Base-by-base conservation (phyloP, 2,329 filamentous ascomycete species). In the Neonectria coccinea region DNA sequence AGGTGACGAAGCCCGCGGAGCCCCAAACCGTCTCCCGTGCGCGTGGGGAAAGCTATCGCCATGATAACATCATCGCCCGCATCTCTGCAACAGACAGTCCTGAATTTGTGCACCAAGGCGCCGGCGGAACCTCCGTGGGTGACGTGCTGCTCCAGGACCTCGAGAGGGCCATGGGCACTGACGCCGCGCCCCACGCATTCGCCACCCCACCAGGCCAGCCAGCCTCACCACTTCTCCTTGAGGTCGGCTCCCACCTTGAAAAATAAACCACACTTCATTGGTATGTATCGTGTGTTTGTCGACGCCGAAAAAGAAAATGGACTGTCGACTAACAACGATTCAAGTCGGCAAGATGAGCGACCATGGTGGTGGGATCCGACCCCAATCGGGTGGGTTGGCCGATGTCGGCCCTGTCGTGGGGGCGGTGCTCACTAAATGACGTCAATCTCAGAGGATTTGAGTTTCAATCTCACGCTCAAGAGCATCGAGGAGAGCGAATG, bases 11-110 rank as follows among this genome's bases (percentile, higher is more conserved):
- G 27, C 31, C 48, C 2, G 12, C n/a, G 20, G n/a, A 64, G 51
- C 2, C 20, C 20, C 36, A 3, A 5, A 31, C 41, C 10, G 16
- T 27, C 4, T 20, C 20, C 33, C 62, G 16, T 18, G 53, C 20
- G 22, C 59, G 57, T 25, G 56, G 29, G 4, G 47, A 29, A n/a
- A 36, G 22, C 4, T 27, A 61, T 27, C 22, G 39, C 50, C 54
- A 59, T 9, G 62, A 62, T n/a, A 62, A 39, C 14, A 27, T 54
- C 50, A 27, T 57, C 57, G 48, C 48, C 47, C 62, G 54, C n/a
- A 58, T 65, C 18, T 47, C 54, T 6, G 29, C 25, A 10, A 47
- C 16, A 42, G 33, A n/a, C 7, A 14, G n/a, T 27, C 11, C 25
- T 9, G 27, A 25, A 7, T 39, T 39, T 39, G 36, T n/a, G 36